A percentile compares a stretch with the other conserved stretches of the same genome.
These are phyloP conservation scores for Venustampulla echinocandica DNA, from an alignment of 495 filamentous ascomycete species.

Conservation along the genomic window DNA sequence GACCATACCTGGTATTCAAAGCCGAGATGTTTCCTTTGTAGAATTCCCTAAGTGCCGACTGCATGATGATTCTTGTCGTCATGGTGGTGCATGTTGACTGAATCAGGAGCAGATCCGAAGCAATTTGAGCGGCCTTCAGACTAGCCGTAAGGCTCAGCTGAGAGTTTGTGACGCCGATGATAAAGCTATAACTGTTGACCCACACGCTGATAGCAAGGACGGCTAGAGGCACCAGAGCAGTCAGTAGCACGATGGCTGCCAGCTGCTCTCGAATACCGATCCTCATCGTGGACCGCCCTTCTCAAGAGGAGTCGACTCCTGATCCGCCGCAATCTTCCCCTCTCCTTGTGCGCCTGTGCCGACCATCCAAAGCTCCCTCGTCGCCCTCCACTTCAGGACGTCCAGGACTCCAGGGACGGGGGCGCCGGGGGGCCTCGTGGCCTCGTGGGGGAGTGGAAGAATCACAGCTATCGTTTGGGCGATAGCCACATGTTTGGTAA, in stretches of 20 bases:
- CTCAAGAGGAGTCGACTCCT: neutral
- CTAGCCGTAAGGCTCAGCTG: slow-evolving; percentile 55
- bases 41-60: slow-evolving; percentile 51
- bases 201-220: slow-evolving; percentile 37
- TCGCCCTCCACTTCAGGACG: no score
- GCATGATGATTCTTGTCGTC: slow-evolving; percentile 58
- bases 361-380: neutral
- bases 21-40: slow-evolving; percentile 47
- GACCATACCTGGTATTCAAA: no score
- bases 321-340: neutral
- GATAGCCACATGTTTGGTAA: no score
- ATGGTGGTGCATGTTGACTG: slow-evolving; percentile 60
- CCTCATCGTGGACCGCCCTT: slow-evolving; percentile 44
- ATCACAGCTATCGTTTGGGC: no score
- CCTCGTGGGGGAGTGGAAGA: no score
- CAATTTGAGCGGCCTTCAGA: slow-evolving; percentile 73
- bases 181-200: slow-evolving; percentile 69
- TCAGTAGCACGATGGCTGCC: slow-evolving; percentile 54
- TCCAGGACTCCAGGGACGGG: no score
- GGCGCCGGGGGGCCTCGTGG: no score
- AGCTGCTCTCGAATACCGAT: slow-evolving; percentile 80
- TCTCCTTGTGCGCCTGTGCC: neutral
- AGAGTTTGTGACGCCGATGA: slow-evolving; percentile 46
- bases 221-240: slow-evolving; percentile 31
- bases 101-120: slow-evolving; percentile 65